Conservation (phyloP, 2,329 filamentous ascomycete species). For the Ceratocystis eucalypticola region DNA sequence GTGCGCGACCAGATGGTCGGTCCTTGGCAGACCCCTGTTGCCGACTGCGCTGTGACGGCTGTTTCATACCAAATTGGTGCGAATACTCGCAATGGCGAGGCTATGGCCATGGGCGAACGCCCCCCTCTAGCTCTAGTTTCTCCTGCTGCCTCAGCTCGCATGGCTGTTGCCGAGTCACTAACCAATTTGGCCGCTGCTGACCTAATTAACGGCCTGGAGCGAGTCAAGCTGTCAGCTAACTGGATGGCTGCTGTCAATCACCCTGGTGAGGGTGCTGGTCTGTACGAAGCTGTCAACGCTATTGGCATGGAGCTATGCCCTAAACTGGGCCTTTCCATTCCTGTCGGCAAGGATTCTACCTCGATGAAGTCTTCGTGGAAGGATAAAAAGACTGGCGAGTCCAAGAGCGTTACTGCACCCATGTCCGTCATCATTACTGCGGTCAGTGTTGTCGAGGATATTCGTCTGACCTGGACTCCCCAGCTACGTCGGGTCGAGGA, state of each 20-base stretch:
- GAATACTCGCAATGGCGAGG: slow-evolving; percentile 69
- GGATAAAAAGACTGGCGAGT: slow-evolving; percentile 49
- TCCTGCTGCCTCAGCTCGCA: slow-evolving; percentile 76
- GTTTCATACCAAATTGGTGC: slow-evolving; percentile 56
- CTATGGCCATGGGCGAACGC: slow-evolving; percentile 96
- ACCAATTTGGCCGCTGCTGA: slow-evolving; percentile 79
- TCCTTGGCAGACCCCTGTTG: slow-evolving; percentile 86
- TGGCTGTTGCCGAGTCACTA: slow-evolving; percentile 89
- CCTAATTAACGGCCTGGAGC: slow-evolving; percentile 55
- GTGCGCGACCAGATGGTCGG: slow-evolving; percentile 91
- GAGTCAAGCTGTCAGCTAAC: slow-evolving; percentile 84
- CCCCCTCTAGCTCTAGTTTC: slow-evolving; percentile 81
- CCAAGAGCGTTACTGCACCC: slow-evolving; percentile 81
- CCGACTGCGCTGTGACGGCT: slow-evolving; percentile 85
- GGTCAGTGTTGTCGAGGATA: slow-evolving; percentile 71
- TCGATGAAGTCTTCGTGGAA: slow-evolving; percentile 98
- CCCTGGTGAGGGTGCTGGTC: slow-evolving; percentile 76
- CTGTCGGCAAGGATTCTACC: slow-evolving; percentile 95
- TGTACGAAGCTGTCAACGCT: slow-evolving; percentile 88
- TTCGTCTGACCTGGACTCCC: slow-evolving; percentile 85
- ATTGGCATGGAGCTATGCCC: slow-evolving; percentile 89
- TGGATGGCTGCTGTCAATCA: slow-evolving; percentile 98
- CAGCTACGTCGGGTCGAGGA: slow-evolving; percentile 71
- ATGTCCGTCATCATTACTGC: slow-evolving; percentile 85
- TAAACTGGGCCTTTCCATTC: slow-evolving; percentile 79